Base-by-base conservation (phyloP, 2,329 filamentous ascomycete genomes). In the Aspergillus aculeatinus region DNA sequence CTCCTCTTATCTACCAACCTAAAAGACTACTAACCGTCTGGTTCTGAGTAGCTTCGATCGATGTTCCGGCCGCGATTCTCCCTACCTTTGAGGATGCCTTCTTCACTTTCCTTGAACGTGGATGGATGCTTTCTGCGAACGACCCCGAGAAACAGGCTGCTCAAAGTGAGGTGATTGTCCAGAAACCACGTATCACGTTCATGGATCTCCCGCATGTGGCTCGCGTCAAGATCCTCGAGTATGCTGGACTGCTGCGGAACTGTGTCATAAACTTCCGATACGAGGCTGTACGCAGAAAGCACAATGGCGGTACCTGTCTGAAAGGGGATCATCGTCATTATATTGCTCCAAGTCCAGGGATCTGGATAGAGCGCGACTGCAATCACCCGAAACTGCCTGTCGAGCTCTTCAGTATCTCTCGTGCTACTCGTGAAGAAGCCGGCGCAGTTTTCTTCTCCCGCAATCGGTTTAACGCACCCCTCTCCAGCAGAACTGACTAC, bases 191-290 rank as follows among this genome's bases (percentile, higher is more conserved):
- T 23, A 48, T 50, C 21, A 65, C 63, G 0, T 64, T 70, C 35
- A 44, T 67, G 9, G 60, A 69, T 31, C 58, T 70, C n/a, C 68
- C 68, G 5, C 42, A 65, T 11, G 21, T 62, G 9, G 48, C 63
- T 47, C 61, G 64, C 52, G 60, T 60, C 19, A 64, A 47, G 16
- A 69, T 72, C 31, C 61, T 71, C 16, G 25, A 59, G 29, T 67
- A 69, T 51, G 60, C 61, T 33, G 65, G 64, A 3, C 60, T 72
- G 9, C 35, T 68, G 44, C 62, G 69, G 14, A 57, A 60, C 10
- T 70, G 68, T 33, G 49, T 65, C 25, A 66, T 70, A 51, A 53
- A 68, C 21, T 25, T 69, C 12, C 48, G 42, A 5, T 39, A 35
- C n/a, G 63, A 68, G 53, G 59, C 51, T 11, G 27, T 10, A n/a